Evolutionary conservation across 352 stramenopile species (phyloP), one percentile per base, ranked within the genome.

Genomic region (Globisporangium heterothallicum): DNA sequence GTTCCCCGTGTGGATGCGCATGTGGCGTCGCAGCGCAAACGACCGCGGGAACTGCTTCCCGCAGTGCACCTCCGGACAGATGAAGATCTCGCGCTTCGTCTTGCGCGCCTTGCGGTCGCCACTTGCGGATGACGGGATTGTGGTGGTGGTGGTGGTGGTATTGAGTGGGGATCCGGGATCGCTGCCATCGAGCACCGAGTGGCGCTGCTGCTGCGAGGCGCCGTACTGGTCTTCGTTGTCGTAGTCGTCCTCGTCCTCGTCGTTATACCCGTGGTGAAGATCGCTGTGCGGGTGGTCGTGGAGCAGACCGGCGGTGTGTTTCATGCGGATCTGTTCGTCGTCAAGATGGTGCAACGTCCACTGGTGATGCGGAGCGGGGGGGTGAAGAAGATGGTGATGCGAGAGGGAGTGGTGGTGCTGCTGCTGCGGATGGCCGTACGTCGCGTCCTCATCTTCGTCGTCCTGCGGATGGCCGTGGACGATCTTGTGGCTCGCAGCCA

Each of bases 371-470:
- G 46, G 41, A 36, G n/a, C n/a, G n/a, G 24, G 42, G 8, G 32
- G 40, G 42, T 55, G 61, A 47, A 63, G 35, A 41, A 70, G 42
- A 41, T 66, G 67, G 59, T 65, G 64, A 59, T 73, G 63, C 40
- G 59, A 42, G 19, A 56, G 62, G 54, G 66, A 58, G 35, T 61
- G 56, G 38, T 46, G 49, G 30, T 34, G 14, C 16, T 67, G 68
- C 57, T 55, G 62, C 61, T 73, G 65, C 50, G 52, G 42, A 22
- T 52, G 56, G 61, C 68, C 19, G 63, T 66, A 61, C 65, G 71
- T 59, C 43, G 50, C 35, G 26, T 51, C 56, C 58, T 71, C 61
- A 27, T 62, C 52, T 50, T 42, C 58, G 51, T 66, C 64, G 32
- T 63, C 55, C 42, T 71, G 56, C 43, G 59, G 50, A 47, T 43